Evolutionary conservation across 2,329 filamentous ascomycete species (phyloP).

Genomic region (Albophoma yamanashiensis): DNA sequence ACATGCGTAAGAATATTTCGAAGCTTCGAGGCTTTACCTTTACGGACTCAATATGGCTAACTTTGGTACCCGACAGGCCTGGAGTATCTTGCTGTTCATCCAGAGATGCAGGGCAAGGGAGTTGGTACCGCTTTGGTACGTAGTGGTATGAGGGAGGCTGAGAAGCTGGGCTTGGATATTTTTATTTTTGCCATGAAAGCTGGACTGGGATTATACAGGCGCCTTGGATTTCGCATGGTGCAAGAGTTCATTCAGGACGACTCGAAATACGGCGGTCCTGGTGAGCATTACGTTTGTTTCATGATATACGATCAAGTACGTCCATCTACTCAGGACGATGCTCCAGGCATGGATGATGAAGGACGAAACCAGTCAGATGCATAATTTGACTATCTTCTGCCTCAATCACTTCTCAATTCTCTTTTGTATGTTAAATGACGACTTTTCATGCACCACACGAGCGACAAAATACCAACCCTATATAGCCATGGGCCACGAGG

Average conservation of each 20-base stretch:
- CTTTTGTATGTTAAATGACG: not conserved
- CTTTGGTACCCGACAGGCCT: not conserved
- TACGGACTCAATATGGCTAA: not conserved
- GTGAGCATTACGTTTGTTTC: not conserved
- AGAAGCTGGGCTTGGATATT: not conserved
- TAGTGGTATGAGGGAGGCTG: not conserved
- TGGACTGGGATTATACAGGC: not conserved
- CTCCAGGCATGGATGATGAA: not conserved
- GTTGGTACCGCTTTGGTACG: not conserved
- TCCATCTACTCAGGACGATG: not conserved
- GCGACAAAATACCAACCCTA: not conserved
- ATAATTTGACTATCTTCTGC: not conserved
- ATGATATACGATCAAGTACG: not conserved
- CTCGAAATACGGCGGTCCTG: not conserved
- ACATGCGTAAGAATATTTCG: not conserved
- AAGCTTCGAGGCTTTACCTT: not conserved
- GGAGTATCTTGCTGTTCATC: not conserved
- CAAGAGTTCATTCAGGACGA: not conserved
- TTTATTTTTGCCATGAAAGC: not conserved
- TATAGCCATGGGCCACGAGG: not conserved
- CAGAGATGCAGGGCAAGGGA: not conserved
- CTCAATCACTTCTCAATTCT: not conserved
- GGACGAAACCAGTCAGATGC: not conserved
- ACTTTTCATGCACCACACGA: not conserved
- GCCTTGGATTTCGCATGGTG: not conserved